Evolutionary conservation across 768 basidiomycete species (phyloP).

Genomic region (Suillus discolor): DNA sequence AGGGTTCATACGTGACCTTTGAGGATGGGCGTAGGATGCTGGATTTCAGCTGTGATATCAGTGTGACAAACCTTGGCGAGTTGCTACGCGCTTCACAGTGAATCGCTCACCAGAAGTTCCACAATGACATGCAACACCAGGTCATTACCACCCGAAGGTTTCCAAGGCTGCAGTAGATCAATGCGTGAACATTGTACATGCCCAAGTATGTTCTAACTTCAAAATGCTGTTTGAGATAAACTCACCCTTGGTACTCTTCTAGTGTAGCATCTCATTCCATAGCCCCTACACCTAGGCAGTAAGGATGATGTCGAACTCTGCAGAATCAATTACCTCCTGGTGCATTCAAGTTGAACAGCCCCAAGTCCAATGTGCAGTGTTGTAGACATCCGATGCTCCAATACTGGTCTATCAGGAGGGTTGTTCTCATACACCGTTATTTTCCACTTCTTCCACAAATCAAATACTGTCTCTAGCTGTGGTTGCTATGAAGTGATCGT

Average conservation of each 20-base stretch:
- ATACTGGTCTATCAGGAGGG: too few species aligned
- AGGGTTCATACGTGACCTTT: slow-evolving; percentile 73
- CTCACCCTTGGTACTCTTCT: slow-evolving; percentile 2
- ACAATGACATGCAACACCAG: slow-evolving; percentile 37
- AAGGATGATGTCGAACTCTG: too few species aligned
- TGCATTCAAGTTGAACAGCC: too few species aligned
- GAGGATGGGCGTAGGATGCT: slow-evolving; percentile 74
- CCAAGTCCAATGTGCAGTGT: slow-evolving; percentile 22
- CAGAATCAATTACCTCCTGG: too few species aligned
- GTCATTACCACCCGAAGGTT: slow-evolving; percentile 86
- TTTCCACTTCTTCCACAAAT: too few species aligned
- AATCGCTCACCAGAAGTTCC: not conserved
- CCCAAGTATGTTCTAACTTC: slow-evolving; percentile 51
- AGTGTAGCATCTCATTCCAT: slow-evolving; percentile 91
- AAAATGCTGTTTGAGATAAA: not conserved
- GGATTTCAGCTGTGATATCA: slow-evolving; percentile 89
- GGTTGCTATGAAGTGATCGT: too few species aligned
- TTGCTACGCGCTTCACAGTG: slow-evolving; percentile 3
- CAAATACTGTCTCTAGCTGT: too few species aligned
- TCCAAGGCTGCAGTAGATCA: slow-evolving; percentile 88
- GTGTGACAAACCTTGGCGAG: slow-evolving; percentile 81
- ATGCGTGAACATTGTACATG: slow-evolving; percentile 76
- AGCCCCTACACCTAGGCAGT: too few species aligned
- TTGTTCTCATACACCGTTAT: too few species aligned
- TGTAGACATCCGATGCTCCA: too few species aligned